These are phyloP conservation scores for Chenopodium formosanum DNA, from an alignment of 148 eudicot genomes.

Conservation along the genomic window DNA sequence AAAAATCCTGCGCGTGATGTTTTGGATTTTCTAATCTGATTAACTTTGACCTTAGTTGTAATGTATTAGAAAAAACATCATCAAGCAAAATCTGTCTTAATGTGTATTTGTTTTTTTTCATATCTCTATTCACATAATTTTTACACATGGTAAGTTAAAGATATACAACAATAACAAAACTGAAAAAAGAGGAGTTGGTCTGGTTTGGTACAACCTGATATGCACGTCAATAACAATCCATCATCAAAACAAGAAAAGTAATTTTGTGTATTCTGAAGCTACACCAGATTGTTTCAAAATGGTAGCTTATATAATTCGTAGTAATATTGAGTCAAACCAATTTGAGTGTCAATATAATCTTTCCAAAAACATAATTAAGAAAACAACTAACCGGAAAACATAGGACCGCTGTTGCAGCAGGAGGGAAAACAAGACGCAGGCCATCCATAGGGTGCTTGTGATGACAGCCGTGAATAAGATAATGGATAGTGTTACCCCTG, in stretches of 20 bases:
- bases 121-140: too few species aligned
- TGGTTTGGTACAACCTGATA: too few species aligned
- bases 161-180: too few species aligned
- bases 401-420: constrained; percentile 79
- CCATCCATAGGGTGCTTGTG: constrained; percentile 98
- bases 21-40: too few species aligned
- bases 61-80: too few species aligned
- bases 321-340: background rate
- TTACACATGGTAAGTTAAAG: too few species aligned
- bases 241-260: background rate
- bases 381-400: constrained; percentile 57
- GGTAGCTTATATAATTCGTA: background rate
- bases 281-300: background rate
- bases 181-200: too few species aligned
- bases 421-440: constrained; percentile 93
- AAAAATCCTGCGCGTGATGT: too few species aligned
- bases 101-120: too few species aligned
- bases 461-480: constrained; percentile 96
- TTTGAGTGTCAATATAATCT: background rate
- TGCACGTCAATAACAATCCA: too few species aligned
- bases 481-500: constrained; percentile 75
- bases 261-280: background rate
- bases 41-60: too few species aligned
- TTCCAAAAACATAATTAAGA: background rate
- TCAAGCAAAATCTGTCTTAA: too few species aligned